phyloP scores from a whole-genome alignment of 352 stramenopile genomes.

The Albugo candida region DNA sequence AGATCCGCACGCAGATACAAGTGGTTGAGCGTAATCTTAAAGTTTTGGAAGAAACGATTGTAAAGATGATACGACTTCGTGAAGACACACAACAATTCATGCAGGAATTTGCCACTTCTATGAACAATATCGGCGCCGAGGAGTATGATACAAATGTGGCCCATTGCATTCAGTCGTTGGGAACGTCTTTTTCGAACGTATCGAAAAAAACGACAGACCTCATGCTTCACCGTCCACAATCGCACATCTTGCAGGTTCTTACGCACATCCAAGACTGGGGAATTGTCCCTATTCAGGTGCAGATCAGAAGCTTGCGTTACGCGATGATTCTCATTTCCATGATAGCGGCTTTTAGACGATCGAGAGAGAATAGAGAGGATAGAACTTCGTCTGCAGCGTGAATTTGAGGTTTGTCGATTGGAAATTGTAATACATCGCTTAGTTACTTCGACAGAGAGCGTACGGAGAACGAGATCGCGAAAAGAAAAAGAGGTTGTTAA shows the following conservation, averaged over 20 bases:
- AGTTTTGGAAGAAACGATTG: constrained; percentile 52
- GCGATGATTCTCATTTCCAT: background rate
- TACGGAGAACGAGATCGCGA: constrained; percentile 17
- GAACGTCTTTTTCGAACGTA: constrained; percentile 28
- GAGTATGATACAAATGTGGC: constrained; percentile 25
- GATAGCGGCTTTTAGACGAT: constrained; percentile 52
- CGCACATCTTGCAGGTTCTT: constrained; percentile 42
- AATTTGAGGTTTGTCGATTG: constrained; percentile 50
- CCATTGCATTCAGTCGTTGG: constrained; percentile 26
- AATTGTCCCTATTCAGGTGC: constrained; percentile 60
- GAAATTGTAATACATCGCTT: constrained; percentile 2
- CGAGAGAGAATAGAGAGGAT: constrained; percentile 68
- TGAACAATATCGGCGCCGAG: constrained; percentile 44
- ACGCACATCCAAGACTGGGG: constrained; percentile 70
- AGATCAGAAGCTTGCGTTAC: background rate
- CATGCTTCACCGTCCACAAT: constrained; percentile 47
- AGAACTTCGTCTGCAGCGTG: constrained; percentile 47
- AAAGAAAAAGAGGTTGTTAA: constrained; percentile 63
- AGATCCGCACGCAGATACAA: constrained; percentile 39
- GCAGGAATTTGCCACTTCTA: constrained; percentile 20
- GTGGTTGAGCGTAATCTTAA: constrained; percentile 65
- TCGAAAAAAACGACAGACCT: constrained; percentile 48
- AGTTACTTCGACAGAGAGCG: background rate
- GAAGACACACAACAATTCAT: constrained; percentile 55
- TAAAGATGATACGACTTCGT: constrained; percentile 33